These are phyloP conservation scores for Xylaria sp. DNA, from an alignment of 2,329 filamentous ascomycete species.

Conservation along the genomic window DNA sequence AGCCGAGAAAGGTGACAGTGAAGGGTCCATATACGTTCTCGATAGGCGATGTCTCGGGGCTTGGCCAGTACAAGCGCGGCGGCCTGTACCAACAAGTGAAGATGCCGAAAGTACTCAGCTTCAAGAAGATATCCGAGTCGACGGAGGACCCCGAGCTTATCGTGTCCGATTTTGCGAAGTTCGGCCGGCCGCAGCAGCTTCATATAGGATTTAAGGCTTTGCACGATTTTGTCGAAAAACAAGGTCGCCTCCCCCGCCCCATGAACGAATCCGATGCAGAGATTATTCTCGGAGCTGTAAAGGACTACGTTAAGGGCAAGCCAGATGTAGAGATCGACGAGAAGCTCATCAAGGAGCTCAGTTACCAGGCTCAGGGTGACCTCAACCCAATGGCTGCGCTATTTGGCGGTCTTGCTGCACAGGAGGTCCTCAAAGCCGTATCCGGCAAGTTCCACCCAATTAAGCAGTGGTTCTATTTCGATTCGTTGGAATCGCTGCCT, in stretches of 20 bases:
- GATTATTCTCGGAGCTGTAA: slow-evolving; percentile 74
- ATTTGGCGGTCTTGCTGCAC: slow-evolving; percentile 90
- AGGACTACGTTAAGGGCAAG: slow-evolving; percentile 75
- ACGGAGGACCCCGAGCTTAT: slow-evolving; percentile 87
- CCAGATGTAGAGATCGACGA: slow-evolving; percentile 85
- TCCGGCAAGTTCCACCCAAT: slow-evolving; percentile 98
- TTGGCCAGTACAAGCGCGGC: slow-evolving; percentile 85
- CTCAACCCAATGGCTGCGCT: slow-evolving; percentile 90
- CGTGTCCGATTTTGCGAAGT: slow-evolving; percentile 96
- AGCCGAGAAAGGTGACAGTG: slow-evolving; percentile 87
- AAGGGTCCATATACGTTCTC: slow-evolving; percentile 98
- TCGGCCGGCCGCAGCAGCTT: slow-evolving; percentile 89
- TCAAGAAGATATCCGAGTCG: slow-evolving; percentile 77
- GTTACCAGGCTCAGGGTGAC: slow-evolving; percentile 91
- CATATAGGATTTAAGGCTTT: slow-evolving; percentile 92
- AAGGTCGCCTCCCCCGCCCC: slow-evolving; percentile 77
- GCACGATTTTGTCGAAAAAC: slow-evolving; percentile 77
- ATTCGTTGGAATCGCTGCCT: slow-evolving; percentile 94
- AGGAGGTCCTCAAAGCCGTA: slow-evolving; percentile 94
- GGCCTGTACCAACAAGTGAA: slow-evolving; percentile 96
- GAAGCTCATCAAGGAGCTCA: slow-evolving; percentile 89
- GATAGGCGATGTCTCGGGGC: slow-evolving; percentile 86
- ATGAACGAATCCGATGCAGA: slow-evolving; percentile 84
- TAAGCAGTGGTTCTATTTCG: slow-evolving; percentile 94
- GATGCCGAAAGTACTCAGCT: slow-evolving; percentile 93